Conservation (phyloP, 805 yeast species). For the Tetrapisispora iriomotensis region DNA sequence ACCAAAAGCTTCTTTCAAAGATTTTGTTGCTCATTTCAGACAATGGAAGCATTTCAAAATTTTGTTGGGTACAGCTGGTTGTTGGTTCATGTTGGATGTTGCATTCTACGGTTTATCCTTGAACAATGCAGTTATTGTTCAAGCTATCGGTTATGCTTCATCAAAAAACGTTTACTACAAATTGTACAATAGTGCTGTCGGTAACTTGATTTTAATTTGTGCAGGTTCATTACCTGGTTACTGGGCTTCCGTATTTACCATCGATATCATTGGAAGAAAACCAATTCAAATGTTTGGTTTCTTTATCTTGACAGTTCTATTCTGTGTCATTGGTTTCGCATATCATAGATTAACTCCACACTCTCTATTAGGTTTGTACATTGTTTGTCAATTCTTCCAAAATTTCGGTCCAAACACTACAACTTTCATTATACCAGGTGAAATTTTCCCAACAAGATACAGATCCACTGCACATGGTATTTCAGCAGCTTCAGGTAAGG, state of each 20-base stretch:
- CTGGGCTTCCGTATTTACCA: slow-evolving; percentile 73
- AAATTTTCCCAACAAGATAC: slow-evolving; percentile 86
- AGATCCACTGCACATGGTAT: slow-evolving; percentile 94
- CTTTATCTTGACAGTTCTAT: slow-evolving; percentile 54
- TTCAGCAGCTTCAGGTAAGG: slow-evolving; percentile 85
- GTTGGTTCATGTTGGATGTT: slow-evolving; percentile 86
- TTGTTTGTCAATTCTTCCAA: slow-evolving; percentile 76
- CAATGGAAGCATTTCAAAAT: slow-evolving; percentile 86
- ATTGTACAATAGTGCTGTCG: slow-evolving; percentile 73
- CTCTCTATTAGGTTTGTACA: slow-evolving; percentile 68
- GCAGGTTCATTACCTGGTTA: slow-evolving; percentile 95
- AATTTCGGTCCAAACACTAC: slow-evolving; percentile 93
- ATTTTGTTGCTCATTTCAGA: slow-evolving; percentile 62
- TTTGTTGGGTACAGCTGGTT: slow-evolving; percentile 79
- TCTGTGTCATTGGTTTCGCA: slow-evolving; percentile 78
- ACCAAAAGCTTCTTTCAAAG: slow-evolving; percentile 73
- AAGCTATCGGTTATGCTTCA: slow-evolving; percentile 77
- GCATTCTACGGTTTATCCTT: slow-evolving; percentile 85
- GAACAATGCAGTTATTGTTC: slow-evolving; percentile 69
- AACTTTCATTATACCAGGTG: slow-evolving; percentile 86
- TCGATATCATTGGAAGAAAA: slow-evolving; percentile 78
- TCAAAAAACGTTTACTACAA: slow-evolving; percentile 57
- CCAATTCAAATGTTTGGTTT: slow-evolving; percentile 74
- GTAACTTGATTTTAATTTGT: slow-evolving; percentile 85
- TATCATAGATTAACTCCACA: slow-evolving; percentile 57